phyloP scores from a whole-genome alignment of 2,329 filamentous ascomycete species.

The Claviceps quebecensis region DNA sequence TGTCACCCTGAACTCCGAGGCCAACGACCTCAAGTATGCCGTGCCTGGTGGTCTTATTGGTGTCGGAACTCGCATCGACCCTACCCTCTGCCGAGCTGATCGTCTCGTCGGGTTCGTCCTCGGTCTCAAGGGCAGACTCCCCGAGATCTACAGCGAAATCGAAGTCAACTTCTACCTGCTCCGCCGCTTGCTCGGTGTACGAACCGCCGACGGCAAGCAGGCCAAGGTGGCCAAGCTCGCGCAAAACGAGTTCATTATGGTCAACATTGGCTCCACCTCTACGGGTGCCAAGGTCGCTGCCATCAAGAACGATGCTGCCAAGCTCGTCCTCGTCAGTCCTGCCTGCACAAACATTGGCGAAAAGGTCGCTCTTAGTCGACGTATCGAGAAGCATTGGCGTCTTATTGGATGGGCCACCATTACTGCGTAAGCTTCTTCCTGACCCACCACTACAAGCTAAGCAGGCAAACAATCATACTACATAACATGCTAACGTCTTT shows the following conservation, averaged over 20 bases:
- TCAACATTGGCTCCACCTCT: constrained; percentile 96
- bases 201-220: constrained; percentile 96
- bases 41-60: constrained; percentile 95
- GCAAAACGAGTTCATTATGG: constrained; percentile 99
- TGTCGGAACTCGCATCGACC: constrained; percentile 95
- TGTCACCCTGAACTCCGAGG: constrained; percentile 89
- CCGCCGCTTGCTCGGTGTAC: constrained; percentile 84
- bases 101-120: constrained; percentile 97
- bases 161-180: constrained; percentile 99
- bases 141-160: constrained; percentile 94
- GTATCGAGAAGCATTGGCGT: constrained; percentile 99
- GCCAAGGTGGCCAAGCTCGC: constrained; percentile 96
- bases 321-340: constrained; percentile 80
- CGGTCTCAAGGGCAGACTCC: constrained; percentile 82
- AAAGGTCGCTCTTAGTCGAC: constrained; percentile 89
- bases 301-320: constrained; percentile 95
- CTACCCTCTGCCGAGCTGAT: constrained; percentile 95
- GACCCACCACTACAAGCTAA: background rate
- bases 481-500: background rate
- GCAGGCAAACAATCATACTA: background rate
- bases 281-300: constrained; percentile 95
- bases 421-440: constrained; percentile 39
- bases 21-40: constrained; percentile 96
- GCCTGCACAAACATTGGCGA: constrained; percentile 96
- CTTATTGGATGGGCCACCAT: constrained; percentile 84